Evolutionary conservation across 805 yeast species (phyloP), one percentile per base, ranked within the genome.

Genomic region (Wilhelminamyces savonicus): DNA sequence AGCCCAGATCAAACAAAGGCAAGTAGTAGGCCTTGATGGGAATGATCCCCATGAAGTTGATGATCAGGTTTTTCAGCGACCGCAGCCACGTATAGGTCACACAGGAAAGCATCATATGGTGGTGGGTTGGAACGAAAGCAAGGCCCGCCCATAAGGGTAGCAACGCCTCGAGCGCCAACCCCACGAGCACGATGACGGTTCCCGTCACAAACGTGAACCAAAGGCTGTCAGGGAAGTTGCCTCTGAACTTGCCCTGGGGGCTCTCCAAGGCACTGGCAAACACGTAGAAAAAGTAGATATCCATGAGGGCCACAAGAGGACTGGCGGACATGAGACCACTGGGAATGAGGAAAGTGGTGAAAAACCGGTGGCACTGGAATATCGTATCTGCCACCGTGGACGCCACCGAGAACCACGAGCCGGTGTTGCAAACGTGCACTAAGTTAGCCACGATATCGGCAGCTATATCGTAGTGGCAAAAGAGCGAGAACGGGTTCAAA

Each of bases 71-170:
- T 48, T 75, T 68, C 48, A 66, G 71, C 13, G 67, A 62, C 24
- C 81, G 56, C 16, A 80, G 70, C 83, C 84, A 78, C 15, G 78
- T 66, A 44, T 66, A 75, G 3, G 79, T 72, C 26, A 77, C 59
- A 27, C 80, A 74, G 12, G 75, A 66, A 22, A 72, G 46, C 40
- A 76, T 57, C 32, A 71, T 68, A 24, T 44, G 46, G 40, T 62
- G 68, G 32, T 48, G 52, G 2, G 40, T 30, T 11, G 50, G 45
- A 47, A 59, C 30, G 39, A 48, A 16, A 41, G 32, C 13, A 40
- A 46, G 15, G 26, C 7, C 16, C 7, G 7, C 13, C 11, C 7
- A 7, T n/a, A 9, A 9, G 13, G n/a, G 29, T 33, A n/a, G n/a
- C n/a, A n/a, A n/a, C n/a, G n/a, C n/a, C n/a, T n/a, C n/a, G 66